phyloP scores from a whole-genome alignment of 1,284 basidiomycete genomes.

The Taiwanofungus camphoratus region DNA sequence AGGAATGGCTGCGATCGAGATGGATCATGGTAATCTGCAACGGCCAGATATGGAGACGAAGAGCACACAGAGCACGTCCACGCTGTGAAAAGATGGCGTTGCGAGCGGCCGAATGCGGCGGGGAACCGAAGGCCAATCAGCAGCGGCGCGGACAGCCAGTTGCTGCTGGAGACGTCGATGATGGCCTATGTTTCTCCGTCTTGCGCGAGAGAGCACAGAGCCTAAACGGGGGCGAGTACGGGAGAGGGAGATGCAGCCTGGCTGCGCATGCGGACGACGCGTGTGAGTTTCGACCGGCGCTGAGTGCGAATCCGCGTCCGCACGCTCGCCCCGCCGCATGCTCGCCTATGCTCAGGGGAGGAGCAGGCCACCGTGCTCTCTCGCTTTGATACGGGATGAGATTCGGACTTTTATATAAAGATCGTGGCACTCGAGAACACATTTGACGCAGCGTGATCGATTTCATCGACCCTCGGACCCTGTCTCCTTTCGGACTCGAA shows the following conservation, averaged over 20 bases:
- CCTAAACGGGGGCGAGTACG: neutral
- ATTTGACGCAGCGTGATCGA: constrained; percentile 27
- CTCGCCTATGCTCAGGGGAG: constrained; percentile 9
- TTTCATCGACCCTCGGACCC: constrained; percentile 25
- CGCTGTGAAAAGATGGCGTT: constrained; percentile 22
- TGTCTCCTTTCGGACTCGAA: constrained; percentile 21
- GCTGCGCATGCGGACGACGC: constrained; percentile 7
- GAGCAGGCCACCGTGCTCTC: neutral
- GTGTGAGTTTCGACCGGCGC: constrained; percentile 9
- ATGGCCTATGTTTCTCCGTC: constrained; percentile 6
- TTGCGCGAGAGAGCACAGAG: neutral
- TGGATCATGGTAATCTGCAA: constrained; percentile 42
- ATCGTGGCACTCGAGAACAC: constrained; percentile 24
- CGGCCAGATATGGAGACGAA: constrained; percentile 27
- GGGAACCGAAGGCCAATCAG: constrained; percentile 5
- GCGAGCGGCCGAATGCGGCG: constrained; percentile 16
- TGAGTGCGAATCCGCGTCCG: constrained; percentile 7
- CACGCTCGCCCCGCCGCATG: constrained; percentile 9
- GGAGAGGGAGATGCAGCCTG: constrained; percentile 4
- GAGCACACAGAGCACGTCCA: constrained; percentile 14
- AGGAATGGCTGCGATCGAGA: constrained; percentile 50
- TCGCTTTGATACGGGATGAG: constrained; percentile 15
- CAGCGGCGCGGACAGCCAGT: constrained; percentile 4
- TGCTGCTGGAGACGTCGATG: constrained; percentile 4
- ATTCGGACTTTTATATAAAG: constrained; percentile 21